Percentiles rank a stretch among this genome's conserved stretches.
Evolutionary conservation across 176 grass and related monocot species (phyloP).

Genomic region (Phyllostachys edulis): DNA sequence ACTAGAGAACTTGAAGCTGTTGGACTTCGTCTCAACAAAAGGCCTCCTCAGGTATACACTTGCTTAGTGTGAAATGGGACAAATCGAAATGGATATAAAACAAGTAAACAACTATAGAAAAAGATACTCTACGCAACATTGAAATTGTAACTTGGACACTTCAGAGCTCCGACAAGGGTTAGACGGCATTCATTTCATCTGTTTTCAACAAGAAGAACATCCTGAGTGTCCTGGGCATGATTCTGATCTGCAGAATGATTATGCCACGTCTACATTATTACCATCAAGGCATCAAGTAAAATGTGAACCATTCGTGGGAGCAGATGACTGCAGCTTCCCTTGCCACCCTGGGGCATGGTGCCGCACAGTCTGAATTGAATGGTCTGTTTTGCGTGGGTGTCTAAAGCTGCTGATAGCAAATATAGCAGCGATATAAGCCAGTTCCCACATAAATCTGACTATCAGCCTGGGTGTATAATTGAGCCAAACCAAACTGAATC

Average conservation of each 20-base stretch:
- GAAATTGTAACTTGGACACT: not conserved
- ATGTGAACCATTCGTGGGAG: not conserved
- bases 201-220: not conserved
- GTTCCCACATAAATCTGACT: not conserved
- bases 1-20: constrained; percentile 96
- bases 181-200: not conserved
- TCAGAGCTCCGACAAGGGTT: not conserved
- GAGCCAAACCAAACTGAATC: not conserved
- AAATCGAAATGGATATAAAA: not conserved
- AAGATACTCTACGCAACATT: not conserved
- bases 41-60: constrained; percentile 75
- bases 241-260: not conserved
- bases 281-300: not conserved
- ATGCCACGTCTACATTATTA: not conserved
- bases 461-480: not conserved
- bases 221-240: not conserved
- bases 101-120: not conserved
- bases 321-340: not conserved
- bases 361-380: not conserved
- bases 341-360: not conserved
- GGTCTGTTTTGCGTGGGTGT: not conserved
- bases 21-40: constrained; percentile 94
- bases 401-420: not conserved
- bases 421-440: not conserved
- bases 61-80: constrained; percentile 3